phyloP scores from a whole-genome alignment of 208 protist species.

The Leishmania arabica region DNA sequence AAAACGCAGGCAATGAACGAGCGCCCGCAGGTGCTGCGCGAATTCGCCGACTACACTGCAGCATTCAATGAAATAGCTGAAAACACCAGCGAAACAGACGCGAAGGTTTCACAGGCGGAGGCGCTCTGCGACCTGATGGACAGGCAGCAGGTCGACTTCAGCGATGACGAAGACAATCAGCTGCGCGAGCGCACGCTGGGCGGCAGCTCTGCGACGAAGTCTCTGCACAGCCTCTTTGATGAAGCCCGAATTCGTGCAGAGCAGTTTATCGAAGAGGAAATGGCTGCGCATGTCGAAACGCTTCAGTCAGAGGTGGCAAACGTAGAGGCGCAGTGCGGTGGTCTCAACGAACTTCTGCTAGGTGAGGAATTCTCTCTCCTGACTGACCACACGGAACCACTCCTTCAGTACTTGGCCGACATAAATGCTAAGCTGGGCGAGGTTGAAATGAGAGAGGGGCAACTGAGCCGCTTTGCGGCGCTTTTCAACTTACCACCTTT shows the following conservation, averaged over 20 bases:
- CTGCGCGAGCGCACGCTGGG: slow-evolving; percentile 89
- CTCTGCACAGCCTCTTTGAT: slow-evolving; percentile 84
- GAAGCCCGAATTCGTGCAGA: slow-evolving; percentile 82
- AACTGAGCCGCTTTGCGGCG: slow-evolving; percentile 83
- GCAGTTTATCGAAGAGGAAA: slow-evolving; percentile 90
- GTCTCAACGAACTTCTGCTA: slow-evolving; percentile 83
- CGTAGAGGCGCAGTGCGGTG: slow-evolving; percentile 87
- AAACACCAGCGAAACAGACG: slow-evolving; percentile 50
- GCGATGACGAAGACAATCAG: slow-evolving; percentile 90
- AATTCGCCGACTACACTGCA: slow-evolving; percentile 89
- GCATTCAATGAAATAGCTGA: slow-evolving; percentile 83
- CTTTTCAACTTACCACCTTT: slow-evolving; percentile 80
- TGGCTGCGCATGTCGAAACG: slow-evolving; percentile 68
- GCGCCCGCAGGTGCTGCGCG: slow-evolving; percentile 59
- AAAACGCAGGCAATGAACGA: slow-evolving; percentile 87
- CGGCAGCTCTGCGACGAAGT: slow-evolving; percentile 50
- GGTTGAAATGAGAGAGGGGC: slow-evolving; percentile 65
- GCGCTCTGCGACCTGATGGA: slow-evolving; percentile 92
- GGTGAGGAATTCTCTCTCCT: slow-evolving; percentile 87
- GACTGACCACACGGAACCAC: slow-evolving; percentile 79
- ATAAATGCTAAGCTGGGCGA: slow-evolving; percentile 79
- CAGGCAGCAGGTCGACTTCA: slow-evolving; percentile 86
- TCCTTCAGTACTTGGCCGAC: slow-evolving; percentile 86
- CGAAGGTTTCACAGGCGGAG: slow-evolving; percentile 79
- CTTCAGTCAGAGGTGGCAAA: slow-evolving; percentile 73